Percentiles rank a stretch among this genome's conserved stretches.
Evolutionary conservation across 73 alveolate genomes (phyloP).

Genomic region (Tetrahymena borealis): DNA sequence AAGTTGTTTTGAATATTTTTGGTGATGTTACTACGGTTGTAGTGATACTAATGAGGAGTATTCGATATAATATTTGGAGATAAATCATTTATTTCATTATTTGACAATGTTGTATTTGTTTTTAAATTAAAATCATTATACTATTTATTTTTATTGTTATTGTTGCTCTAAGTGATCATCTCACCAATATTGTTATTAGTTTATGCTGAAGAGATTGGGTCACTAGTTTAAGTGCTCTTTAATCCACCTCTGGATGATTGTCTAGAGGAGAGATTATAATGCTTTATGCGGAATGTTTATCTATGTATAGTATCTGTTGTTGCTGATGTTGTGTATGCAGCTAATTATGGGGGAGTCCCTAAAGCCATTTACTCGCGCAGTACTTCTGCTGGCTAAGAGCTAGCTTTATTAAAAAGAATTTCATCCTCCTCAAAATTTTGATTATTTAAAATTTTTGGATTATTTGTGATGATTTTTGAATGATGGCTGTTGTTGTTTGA

Average conservation of each 20-base stretch:
- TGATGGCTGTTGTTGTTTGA: background rate
- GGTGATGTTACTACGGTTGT: background rate
- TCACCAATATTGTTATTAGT: background rate
- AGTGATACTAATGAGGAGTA: background rate
- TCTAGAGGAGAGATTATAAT: background rate
- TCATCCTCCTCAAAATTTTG: background rate
- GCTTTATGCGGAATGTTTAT: background rate
- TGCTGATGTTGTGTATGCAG: background rate
- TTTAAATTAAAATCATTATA: background rate
- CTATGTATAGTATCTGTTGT: background rate
- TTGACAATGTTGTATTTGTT: background rate
- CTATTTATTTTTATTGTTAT: background rate
- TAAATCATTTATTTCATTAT: background rate
- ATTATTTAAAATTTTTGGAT: background rate
- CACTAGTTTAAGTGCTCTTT: background rate
- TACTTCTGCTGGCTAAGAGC: background rate
- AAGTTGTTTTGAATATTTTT: too few relatives aligned
- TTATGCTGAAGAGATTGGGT: background rate
- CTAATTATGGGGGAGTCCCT: background rate
- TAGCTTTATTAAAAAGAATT: background rate
- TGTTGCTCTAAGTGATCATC: background rate
- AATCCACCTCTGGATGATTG: background rate
- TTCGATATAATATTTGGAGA: background rate
- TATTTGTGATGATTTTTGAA: background rate
- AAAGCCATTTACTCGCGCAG: background rate